These are phyloP conservation scores for Sphaerostilbella broomeana DNA, from an alignment of 2,329 filamentous ascomycete genomes.

Conservation along the genomic window DNA sequence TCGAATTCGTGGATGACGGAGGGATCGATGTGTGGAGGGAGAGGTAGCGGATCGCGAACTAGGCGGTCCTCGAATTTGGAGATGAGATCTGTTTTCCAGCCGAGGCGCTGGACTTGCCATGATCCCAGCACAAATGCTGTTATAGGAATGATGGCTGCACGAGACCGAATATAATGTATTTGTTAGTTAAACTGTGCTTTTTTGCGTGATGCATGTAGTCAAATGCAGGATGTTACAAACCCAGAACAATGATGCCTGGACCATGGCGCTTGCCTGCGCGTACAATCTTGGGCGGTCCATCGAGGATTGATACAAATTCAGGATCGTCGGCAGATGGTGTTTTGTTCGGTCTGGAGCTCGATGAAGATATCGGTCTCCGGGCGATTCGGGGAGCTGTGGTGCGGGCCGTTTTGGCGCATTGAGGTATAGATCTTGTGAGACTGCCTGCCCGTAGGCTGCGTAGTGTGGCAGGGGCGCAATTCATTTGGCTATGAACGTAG, in stretches of 20 bases:
- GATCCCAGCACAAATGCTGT: conserved; percentile 86
- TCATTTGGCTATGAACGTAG: too few species aligned
- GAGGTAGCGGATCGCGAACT: conserved; percentile 73
- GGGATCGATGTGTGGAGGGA: conserved; percentile 78
- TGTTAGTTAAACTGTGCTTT: background rate
- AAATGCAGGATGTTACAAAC: conserved; percentile 31
- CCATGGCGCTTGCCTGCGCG: conserved; percentile 68
- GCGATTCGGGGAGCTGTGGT: conserved; percentile 4
- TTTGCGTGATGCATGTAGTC: background rate
- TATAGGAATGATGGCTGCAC: conserved; percentile 70
- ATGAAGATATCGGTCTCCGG: conserved; percentile 15
- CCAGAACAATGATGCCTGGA: conserved; percentile 70
- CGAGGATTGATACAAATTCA: conserved; percentile 76
- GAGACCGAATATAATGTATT: background rate
- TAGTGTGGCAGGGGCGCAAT: conserved; percentile 21
- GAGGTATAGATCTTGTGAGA: conserved; percentile 1
- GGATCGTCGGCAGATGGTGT: conserved; percentile 63
- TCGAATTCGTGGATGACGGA: conserved; percentile 83
- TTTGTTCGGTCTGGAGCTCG: conserved; percentile 17
- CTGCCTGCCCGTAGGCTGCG: conserved; percentile 20
- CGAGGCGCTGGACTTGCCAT: conserved; percentile 90
- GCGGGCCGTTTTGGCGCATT: conserved; percentile 6
- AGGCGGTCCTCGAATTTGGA: conserved; percentile 89
- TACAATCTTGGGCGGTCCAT: conserved; percentile 76
- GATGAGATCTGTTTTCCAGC: conserved; percentile 90